Conservation (phyloP, 805 yeast genomes). For the Lachancea lanzarotensis region DNA sequence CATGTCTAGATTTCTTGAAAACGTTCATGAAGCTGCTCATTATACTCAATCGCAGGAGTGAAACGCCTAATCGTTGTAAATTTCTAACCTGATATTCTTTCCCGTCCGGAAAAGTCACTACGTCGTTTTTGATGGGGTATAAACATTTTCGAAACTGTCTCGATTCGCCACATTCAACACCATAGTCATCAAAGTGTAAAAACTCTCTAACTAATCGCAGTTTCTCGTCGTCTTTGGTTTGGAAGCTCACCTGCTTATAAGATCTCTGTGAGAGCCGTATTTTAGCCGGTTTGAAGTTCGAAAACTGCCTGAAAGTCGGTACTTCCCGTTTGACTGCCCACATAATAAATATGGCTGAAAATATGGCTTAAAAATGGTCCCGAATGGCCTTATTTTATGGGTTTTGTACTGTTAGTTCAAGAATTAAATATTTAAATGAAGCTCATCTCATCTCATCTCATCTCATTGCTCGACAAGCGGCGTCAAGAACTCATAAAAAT, state of each 20-base stretch:
- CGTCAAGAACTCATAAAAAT: background rate
- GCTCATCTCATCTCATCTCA: constrained; percentile 1
- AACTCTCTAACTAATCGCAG: background rate
- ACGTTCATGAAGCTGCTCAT: constrained; percentile 11
- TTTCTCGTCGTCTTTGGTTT: constrained; percentile 4
- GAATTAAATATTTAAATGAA: background rate
- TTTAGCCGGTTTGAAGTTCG: background rate
- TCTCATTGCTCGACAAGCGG: background rate
- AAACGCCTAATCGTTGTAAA: constrained; percentile 12
- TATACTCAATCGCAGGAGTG: constrained; percentile 9
- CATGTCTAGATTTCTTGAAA: constrained; percentile 15
- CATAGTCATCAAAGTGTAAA: constrained; percentile 11
- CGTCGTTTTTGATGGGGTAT: constrained; percentile 13
- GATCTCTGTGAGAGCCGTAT: background rate
- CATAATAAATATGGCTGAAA: background rate
- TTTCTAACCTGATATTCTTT: constrained; percentile 8
- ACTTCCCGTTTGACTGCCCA: background rate
- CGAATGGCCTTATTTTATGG: background rate
- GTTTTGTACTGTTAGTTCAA: background rate
- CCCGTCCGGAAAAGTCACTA: constrained; percentile 11
- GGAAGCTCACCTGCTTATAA: background rate
- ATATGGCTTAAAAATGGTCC: background rate
- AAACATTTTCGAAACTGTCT: constrained; percentile 16
- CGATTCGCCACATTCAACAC: constrained; percentile 7
- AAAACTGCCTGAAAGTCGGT: background rate